These are phyloP conservation scores for Globisporangium splendens DNA, from an alignment of 352 stramenopile genomes.

Conservation along the genomic window DNA sequence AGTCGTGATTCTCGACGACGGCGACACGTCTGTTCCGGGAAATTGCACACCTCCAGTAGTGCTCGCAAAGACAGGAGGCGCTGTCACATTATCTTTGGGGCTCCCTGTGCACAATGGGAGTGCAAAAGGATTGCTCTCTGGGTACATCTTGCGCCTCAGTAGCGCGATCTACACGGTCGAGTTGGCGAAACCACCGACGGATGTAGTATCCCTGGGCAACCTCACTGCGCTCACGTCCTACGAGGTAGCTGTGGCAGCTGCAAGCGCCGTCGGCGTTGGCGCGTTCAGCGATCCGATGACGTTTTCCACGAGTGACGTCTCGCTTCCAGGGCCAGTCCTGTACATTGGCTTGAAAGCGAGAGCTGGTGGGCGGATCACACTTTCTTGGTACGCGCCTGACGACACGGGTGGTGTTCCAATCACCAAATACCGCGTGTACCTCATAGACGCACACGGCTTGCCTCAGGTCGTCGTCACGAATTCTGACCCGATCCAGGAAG, in stretches of 20 bases:
- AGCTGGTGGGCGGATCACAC: conserved; percentile 35
- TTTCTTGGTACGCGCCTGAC: conserved; percentile 38
- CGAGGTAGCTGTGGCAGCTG: conserved; percentile 33
- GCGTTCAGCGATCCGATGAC: conserved; percentile 25
- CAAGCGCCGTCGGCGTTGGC: conserved; percentile 24
- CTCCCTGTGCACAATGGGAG: conserved; percentile 54
- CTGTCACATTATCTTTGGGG: conserved; percentile 22
- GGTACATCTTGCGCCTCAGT: conserved; percentile 34
- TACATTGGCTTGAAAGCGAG: conserved; percentile 17
- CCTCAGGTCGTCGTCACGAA: conserved; percentile 19
- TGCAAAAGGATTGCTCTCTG: conserved; percentile 22
- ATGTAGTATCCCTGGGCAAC: conserved; percentile 19
- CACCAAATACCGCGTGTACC: conserved; percentile 57
- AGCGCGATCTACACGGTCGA: conserved; percentile 12
- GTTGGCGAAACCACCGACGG: conserved; percentile 12
- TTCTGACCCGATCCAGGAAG: conserved; percentile 10
- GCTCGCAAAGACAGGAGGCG: conserved; percentile 33
- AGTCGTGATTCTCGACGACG: conserved; percentile 56
- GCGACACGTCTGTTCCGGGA: conserved; percentile 37
- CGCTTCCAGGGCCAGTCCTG: conserved; percentile 26
- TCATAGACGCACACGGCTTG: conserved; percentile 6
- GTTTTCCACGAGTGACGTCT: conserved; percentile 38
- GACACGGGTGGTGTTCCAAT: conserved; percentile 54
- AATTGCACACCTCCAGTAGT: conserved; percentile 19
- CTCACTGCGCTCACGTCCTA: conserved; percentile 36